Evolutionary conservation across 768 basidiomycete genomes (phyloP).

Genomic region (Tephrocybe sp.): DNA sequence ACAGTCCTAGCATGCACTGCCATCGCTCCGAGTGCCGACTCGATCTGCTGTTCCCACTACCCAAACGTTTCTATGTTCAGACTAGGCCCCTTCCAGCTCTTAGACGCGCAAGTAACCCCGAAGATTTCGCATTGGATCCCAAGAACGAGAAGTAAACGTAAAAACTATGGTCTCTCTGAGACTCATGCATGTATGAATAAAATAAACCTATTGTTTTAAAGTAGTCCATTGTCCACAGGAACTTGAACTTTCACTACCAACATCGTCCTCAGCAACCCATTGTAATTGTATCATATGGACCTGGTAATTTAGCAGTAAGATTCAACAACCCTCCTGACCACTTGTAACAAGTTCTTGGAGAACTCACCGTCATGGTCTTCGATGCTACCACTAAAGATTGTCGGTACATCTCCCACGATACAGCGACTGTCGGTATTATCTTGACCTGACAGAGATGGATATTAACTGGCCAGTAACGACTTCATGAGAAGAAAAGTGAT

Average conservation of each 20-base stretch:
- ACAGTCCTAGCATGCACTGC: too few relatives aligned
- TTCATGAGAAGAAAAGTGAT: neutral
- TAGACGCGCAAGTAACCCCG: too few relatives aligned
- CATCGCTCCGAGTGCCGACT: too few relatives aligned
- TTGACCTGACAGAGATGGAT: slow-evolving; percentile 6
- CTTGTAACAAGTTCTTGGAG: neutral
- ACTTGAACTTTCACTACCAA: neutral
- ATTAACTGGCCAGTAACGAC: neutral
- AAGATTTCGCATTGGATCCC: too few relatives aligned
- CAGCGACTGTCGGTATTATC: slow-evolving; percentile 25
- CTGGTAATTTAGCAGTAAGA: slow-evolving; percentile 5
- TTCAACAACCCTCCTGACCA: neutral
- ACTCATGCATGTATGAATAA: neutral
- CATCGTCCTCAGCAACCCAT: slow-evolving; percentile 13
- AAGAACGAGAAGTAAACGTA: neutral
- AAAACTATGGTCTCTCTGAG: neutral
- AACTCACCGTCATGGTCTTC: slow-evolving; percentile 24
- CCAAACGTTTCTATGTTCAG: neutral
- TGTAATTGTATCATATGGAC: slow-evolving; percentile 19
- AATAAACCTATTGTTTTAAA: neutral
- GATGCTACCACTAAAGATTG: slow-evolving; percentile 22
- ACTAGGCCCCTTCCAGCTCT: too few relatives aligned
- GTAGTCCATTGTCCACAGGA: neutral
- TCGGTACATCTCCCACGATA: slow-evolving; percentile 23
- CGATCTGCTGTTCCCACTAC: too few relatives aligned